These are phyloP conservation scores for Petunia secreta DNA, from an alignment of 257 asterid genomes.

Conservation along the genomic window DNA sequence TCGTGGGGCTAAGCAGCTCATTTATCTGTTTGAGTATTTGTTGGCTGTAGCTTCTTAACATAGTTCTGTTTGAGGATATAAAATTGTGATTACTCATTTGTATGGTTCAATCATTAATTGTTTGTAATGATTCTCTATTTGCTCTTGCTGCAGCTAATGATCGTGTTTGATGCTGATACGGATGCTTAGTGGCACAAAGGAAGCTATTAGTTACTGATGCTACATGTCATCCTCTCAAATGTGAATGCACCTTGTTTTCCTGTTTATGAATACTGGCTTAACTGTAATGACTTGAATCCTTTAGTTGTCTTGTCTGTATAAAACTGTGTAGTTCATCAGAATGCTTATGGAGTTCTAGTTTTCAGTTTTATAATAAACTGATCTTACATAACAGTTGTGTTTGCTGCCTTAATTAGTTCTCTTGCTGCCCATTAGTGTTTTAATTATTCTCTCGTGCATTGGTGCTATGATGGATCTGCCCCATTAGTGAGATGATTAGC, in stretches of 20 bases:
- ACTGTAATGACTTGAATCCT: conserved; percentile 32
- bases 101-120: neutral
- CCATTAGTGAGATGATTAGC: neutral
- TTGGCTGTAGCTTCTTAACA: neutral
- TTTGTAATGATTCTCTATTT: neutral
- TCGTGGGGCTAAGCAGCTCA: neutral
- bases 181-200: conserved; percentile 36
- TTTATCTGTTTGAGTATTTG: neutral
- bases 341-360: conserved; percentile 46
- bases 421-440: neutral
- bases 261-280: conserved; percentile 30
- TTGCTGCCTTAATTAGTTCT: neutral
- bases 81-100: neutral
- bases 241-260: conserved; percentile 37
- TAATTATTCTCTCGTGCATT: neutral
- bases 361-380: conserved; percentile 43
- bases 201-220: conserved; percentile 35
- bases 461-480: neutral
- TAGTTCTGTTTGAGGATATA: conserved; percentile 12
- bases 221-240: conserved; percentile 29
- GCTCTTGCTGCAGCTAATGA: conserved; percentile 39
- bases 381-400: neutral
- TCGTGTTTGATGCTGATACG: conserved; percentile 23
- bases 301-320: conserved; percentile 32
- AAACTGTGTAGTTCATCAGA: conserved; percentile 43